A percentile compares a stretch with the other conserved stretches of the same genome.
These are phyloP conservation scores for Galerina marginata DNA, from an alignment of 768 basidiomycete genomes.

Conservation along the genomic window DNA sequence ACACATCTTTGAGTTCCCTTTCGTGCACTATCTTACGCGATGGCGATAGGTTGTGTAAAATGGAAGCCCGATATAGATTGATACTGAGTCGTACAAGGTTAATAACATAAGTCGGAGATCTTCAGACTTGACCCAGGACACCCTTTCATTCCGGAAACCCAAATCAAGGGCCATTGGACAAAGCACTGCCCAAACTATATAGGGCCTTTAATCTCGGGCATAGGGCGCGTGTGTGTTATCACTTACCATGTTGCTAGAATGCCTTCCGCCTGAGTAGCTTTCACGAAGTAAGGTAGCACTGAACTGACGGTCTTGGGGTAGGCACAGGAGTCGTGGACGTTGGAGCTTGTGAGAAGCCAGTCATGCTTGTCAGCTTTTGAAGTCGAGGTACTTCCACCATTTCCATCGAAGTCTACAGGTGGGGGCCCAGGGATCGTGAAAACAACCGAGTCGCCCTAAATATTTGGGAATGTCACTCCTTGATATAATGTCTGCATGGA, in stretches of 20 bases:
- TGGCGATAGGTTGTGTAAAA: neutral
- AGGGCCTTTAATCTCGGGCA: slow-evolving; percentile 20
- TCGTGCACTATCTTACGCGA: neutral
- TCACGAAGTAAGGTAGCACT: slow-evolving; percentile 31
- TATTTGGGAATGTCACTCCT: slow-evolving; percentile 40
- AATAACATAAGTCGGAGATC: slow-evolving; percentile 23
- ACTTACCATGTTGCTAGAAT: slow-evolving; percentile 15
- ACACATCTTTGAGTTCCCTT: neutral
- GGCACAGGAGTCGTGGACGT: slow-evolving; percentile 15
- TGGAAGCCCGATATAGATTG: slow-evolving; percentile 14
- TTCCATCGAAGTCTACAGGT: slow-evolving; percentile 35
- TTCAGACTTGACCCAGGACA: slow-evolving; percentile 28
- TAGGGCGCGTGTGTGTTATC: slow-evolving; percentile 9
- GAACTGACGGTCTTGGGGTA: slow-evolving; percentile 20
- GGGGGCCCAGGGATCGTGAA: slow-evolving; percentile 45
- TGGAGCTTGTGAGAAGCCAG: neutral
- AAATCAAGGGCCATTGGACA: slow-evolving; percentile 1
- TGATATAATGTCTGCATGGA: slow-evolving; percentile 41
- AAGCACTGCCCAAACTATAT: slow-evolving; percentile 3
- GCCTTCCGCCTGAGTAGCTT: slow-evolving; percentile 21
- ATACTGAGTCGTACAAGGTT: slow-evolving; percentile 12
- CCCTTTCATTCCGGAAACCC: slow-evolving; percentile 24
- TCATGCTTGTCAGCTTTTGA: slow-evolving; percentile 3
- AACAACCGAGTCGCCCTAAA: slow-evolving; percentile 37
- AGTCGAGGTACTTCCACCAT: slow-evolving; percentile 10